phyloP scores from a whole-genome alignment of 1,284 basidiomycete species.

The Moesziomyces sp. region DNA sequence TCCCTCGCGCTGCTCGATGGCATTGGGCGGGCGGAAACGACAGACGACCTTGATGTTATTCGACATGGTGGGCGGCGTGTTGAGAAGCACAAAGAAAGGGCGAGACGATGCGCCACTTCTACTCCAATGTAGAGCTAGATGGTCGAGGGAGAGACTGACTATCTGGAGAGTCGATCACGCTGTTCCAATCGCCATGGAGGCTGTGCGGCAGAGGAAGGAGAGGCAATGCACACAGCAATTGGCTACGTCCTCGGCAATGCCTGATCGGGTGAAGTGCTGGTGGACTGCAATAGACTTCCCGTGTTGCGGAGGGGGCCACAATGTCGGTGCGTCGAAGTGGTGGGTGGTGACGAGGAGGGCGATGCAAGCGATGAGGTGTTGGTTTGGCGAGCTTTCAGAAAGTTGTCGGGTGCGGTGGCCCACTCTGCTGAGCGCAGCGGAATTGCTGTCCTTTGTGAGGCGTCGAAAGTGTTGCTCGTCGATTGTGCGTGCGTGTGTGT shows the following conservation, averaged over 20 bases:
- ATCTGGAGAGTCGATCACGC: background rate
- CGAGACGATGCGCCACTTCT: background rate
- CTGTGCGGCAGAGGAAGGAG: background rate
- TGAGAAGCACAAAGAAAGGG: no score
- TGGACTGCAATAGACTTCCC: background rate
- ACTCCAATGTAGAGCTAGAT: background rate
- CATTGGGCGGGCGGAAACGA: conserved; percentile 89
- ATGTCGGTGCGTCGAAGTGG: background rate
- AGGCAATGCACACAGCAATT: no score
- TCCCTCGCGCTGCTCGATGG: conserved; percentile 86
- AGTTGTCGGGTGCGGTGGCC: background rate
- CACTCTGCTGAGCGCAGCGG: background rate
- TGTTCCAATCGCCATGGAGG: background rate
- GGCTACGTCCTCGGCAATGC: background rate
- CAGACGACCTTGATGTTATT: conserved; percentile 65
- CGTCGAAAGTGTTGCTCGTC: background rate
- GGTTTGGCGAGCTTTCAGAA: background rate
- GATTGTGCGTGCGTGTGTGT: conserved; percentile 5
- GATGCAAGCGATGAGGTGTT: background rate
- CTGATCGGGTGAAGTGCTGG: background rate
- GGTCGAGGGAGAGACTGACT: background rate
- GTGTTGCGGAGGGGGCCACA: no score
- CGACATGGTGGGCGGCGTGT: conserved; percentile 42
- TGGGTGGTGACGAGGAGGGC: background rate
- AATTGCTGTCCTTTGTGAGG: background rate